Evolutionary conservation across 2,329 filamentous ascomycete genomes (phyloP).

Genomic region (Xylariaceae sp.): DNA sequence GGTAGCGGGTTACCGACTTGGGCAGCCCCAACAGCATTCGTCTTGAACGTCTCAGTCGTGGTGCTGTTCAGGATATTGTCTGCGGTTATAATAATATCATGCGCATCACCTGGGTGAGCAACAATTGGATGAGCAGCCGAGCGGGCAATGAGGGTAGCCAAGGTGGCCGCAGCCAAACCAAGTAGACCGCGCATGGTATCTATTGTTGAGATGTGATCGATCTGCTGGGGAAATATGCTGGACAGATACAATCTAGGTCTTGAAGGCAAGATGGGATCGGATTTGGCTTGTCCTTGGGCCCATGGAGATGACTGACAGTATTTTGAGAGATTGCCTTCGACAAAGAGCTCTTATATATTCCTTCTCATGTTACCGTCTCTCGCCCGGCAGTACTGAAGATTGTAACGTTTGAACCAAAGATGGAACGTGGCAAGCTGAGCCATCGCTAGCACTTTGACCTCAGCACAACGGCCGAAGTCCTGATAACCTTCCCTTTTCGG

Average conservation of each 20-base stretch:
- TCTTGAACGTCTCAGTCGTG: neutral
- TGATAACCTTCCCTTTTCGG: conserved; percentile 30
- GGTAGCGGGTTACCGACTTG: conserved; percentile 11
- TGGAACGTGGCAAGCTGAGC: conserved; percentile 18
- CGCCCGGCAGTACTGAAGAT: neutral
- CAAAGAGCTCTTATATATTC: conserved; percentile 18
- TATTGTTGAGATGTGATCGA: neutral
- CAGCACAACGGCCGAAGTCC: neutral
- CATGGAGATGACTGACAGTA: no score
- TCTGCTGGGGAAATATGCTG: neutral
- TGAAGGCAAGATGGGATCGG: neutral
- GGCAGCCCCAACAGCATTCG: neutral
- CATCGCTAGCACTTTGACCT: neutral
- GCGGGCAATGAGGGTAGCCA: conserved; percentile 19
- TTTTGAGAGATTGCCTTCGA: no score
- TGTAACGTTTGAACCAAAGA: neutral
- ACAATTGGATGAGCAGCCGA: conserved; percentile 19
- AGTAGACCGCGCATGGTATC: conserved; percentile 23
- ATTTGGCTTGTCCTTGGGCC: neutral
- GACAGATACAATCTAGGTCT: neutral
- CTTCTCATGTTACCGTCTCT: neutral
- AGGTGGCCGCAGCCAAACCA: conserved; percentile 21
- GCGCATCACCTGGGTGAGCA: conserved; percentile 17
- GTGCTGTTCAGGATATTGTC: conserved; percentile 28
- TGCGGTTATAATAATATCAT: conserved; percentile 20